Conservation (phyloP, 176 grass and related monocot genomes). For the Triticum timopheevii region DNA sequence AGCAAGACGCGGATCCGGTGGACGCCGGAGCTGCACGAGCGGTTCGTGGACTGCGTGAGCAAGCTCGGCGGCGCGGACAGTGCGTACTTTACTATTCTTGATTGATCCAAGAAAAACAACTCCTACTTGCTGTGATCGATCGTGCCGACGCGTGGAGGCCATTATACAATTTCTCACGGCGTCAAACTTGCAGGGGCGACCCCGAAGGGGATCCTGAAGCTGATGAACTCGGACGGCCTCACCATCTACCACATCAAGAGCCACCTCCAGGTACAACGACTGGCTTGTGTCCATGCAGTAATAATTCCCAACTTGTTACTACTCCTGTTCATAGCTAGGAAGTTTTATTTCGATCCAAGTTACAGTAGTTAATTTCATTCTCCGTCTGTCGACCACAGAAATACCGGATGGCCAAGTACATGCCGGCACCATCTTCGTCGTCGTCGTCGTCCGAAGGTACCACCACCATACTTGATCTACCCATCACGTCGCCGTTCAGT, state of each 20-base stretch:
- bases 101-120: no score
- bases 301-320: no score
- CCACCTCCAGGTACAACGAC: constrained; percentile 71
- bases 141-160: no score
- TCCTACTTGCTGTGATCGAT: no score
- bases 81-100: background rate
- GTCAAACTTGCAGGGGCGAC: constrained; percentile 44
- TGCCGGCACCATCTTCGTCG: constrained; percentile 41
- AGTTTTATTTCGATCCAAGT: no score
- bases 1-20: constrained; percentile 86
- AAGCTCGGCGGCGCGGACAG: constrained; percentile 83
- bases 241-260: constrained; percentile 98
- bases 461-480: no score
- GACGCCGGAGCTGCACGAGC: constrained; percentile 88
- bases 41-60: constrained; percentile 79
- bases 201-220: constrained; percentile 81
- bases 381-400: constrained; percentile 44
- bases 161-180: no score
- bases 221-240: constrained; percentile 80
- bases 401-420: constrained; percentile 77
- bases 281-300: no score
- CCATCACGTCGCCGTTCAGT: background rate
- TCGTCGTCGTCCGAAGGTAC: constrained; percentile 68
- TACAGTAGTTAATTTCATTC: no score
- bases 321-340: no score